Base-by-base conservation (phyloP, 1,284 basidiomycete genomes). In the Schizopora paradoxa region DNA sequence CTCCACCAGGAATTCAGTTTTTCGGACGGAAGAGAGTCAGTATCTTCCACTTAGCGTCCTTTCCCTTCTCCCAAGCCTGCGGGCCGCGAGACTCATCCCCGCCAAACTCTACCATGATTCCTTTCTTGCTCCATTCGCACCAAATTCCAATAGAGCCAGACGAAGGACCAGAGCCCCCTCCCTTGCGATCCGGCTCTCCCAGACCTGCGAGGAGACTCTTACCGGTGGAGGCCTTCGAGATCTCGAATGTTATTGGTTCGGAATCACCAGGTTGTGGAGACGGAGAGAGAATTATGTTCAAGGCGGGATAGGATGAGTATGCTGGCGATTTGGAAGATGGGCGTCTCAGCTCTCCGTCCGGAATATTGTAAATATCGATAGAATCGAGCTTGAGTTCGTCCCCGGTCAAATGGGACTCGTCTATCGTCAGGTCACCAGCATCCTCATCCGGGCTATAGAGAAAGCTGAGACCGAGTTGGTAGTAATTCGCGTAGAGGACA, bases 121-220 rank as follows among this genome's bases (percentile, higher is more conserved):
- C 88, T 46, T 84, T 73, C 49, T 67, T 72, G n/a, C 77, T 72
- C 90, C 90, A 94, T 62, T 94, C 91, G 54, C 90, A 86, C 87
- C 89, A 95, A 51, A 93, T 91, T 14, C 81, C 82, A 53, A 93
- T 87, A 32, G 85, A 89, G n/a, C 86, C 86, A 6, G 75, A 78
- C 10, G 82, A 82, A 6, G 86, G 86, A 0, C 86, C 88, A 7
- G 77, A 69, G 0, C 90, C 89, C 19, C 91, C 89, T 5, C 91
- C 91, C 59, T 94, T 95, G 45, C 86, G 74, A 55, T 76, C 76
- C 5, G 91, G 91, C 63, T 94, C 91, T 14, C 91, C 91, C 25
- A 94, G 63, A 28, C 61, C 58, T 13, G 65, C 60, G 2, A 94
- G 84, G 49, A 96, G 79, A 1, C 88, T 79, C 56, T 83, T 82